phyloP scores from a whole-genome alignment of 1,284 basidiomycete species.

The Laetiporus sulphureus region DNA sequence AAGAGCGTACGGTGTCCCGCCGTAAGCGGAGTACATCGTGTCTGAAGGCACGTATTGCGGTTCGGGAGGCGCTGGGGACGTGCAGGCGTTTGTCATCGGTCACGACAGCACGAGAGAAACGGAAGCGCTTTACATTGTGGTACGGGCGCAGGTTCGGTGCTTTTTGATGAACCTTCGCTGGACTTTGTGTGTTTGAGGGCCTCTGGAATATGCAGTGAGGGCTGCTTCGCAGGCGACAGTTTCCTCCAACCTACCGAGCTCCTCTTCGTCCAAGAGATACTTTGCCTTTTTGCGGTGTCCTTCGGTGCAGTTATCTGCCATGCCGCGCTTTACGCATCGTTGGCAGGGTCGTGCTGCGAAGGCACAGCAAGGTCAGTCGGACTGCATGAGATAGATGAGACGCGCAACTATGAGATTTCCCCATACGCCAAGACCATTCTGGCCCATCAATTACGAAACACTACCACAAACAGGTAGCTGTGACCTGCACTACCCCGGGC shows the following conservation, averaged over 20 bases:
- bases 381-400: too few relatives aligned
- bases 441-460: too few relatives aligned
- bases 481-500: too few relatives aligned
- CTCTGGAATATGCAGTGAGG: slow-evolving; percentile 44
- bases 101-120: slow-evolving; percentile 8
- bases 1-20: slow-evolving; percentile 48
- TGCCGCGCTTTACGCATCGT: slow-evolving; percentile 91
- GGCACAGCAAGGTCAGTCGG: too few relatives aligned
- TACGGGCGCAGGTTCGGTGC: slow-evolving; percentile 20
- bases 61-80: slow-evolving; percentile 12
- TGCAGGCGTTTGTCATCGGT: slow-evolving; percentile 7
- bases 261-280: slow-evolving; percentile 89
- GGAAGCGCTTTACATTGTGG: slow-evolving; percentile 24
- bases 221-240: too few relatives aligned
- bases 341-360: slow-evolving; percentile 89
- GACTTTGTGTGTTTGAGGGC: slow-evolving; percentile 53
- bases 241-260: slow-evolving; percentile 74
- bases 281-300: slow-evolving; percentile 98
- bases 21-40: slow-evolving; percentile 47
- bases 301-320: slow-evolving; percentile 85
- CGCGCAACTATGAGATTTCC: too few relatives aligned
- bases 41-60: slow-evolving; percentile 34
- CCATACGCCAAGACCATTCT: too few relatives aligned
- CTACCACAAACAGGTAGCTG: too few relatives aligned
- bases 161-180: slow-evolving; percentile 21